Base-by-base conservation (phyloP, 768 basidiomycete species). In the Mycena filopes region DNA sequence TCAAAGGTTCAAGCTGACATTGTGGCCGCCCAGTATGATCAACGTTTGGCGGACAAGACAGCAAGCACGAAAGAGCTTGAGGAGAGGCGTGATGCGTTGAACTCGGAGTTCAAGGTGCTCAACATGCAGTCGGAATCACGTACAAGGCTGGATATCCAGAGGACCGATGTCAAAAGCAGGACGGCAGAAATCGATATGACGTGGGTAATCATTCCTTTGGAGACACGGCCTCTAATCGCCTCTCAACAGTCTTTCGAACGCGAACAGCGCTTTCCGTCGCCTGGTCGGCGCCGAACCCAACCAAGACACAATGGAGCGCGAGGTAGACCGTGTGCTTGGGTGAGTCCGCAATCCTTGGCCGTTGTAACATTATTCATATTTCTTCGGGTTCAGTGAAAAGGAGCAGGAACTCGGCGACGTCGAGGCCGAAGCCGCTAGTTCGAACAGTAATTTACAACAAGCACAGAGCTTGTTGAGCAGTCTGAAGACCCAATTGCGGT, bases 101-200 rank as follows among this genome's bases (percentile, higher is more conserved):
- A 90, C 58, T 68, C 76, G 0, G 96, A 98, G 65, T 82, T 96
- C 43, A 83, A 87, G 33, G 78, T 82, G 2, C 77, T 98, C 70
- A 94, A 88, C 69, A 71, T 87, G 47, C 95, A 98, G 74, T 90
- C 93, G 0, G 92, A 96, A 56, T 81, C 87, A 1, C 82, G 97
- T 46, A 94, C 96, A 2, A 90, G 87, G 70, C 75, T 98, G 55
- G 87, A 91, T 42, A 72, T 97, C 66, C 92, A 94, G 72, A 82
- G 89, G 63, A 80, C 80, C 1, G 93, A 96, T 68, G 74, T 89
- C 46, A 86, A 83, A 74, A 83, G 78, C 59, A 93, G 92, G 78
- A 79, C 81, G 47, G 80, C 79, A 18, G 93, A 95, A 42, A 82
- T 95, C 18, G 80, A 86, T 66, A 88, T 84, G 56, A 88, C 83